A percentile compares a stretch with the other conserved stretches of the same genome.
These are phyloP conservation scores for Leucoagaricus sp. DNA, from an alignment of 1,284 basidiomycete species.

Conservation along the genomic window DNA sequence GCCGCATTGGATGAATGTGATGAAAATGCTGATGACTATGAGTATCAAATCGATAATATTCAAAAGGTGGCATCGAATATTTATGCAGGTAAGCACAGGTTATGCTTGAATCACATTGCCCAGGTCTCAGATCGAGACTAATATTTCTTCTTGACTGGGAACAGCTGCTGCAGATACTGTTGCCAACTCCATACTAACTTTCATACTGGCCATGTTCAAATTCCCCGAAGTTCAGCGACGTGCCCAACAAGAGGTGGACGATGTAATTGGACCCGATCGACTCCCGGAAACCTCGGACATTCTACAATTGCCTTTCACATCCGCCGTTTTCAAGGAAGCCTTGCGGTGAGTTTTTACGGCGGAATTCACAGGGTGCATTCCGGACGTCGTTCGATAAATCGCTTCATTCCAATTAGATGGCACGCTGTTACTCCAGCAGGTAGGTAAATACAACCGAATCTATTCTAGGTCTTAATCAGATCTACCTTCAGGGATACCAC, in stretches of 20 bases:
- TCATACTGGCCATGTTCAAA: slow-evolving; percentile 17
- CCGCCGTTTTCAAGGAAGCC: slow-evolving; percentile 19
- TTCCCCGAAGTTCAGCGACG: slow-evolving; percentile 16
- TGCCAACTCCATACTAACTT: not conserved
- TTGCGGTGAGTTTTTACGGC: slow-evolving; percentile 7
- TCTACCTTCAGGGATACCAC: slow-evolving; percentile 3
- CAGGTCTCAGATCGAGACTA: not conserved
- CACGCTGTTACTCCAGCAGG: slow-evolving; percentile 4
- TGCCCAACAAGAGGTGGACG: slow-evolving; percentile 18
- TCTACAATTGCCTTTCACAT: slow-evolving; percentile 15
- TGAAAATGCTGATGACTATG: no score
- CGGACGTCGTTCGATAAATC: not conserved
- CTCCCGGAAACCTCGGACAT: slow-evolving; percentile 18
- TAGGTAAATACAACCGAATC: not conserved
- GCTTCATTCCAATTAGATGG: not conserved
- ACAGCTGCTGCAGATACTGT: slow-evolving; percentile 12
- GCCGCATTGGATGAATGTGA: no score
- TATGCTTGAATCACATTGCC: not conserved
- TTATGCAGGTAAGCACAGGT: not conserved
- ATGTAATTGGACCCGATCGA: slow-evolving; percentile 14
- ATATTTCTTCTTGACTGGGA: not conserved
- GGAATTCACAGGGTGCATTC: not conserved
- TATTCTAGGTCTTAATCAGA: not conserved
- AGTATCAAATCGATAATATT: no score
- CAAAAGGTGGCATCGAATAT: no score